Evolutionary conservation across 1,139 yeast species (phyloP).

Genomic region (Lodderomyces pseudojiufengensis): DNA sequence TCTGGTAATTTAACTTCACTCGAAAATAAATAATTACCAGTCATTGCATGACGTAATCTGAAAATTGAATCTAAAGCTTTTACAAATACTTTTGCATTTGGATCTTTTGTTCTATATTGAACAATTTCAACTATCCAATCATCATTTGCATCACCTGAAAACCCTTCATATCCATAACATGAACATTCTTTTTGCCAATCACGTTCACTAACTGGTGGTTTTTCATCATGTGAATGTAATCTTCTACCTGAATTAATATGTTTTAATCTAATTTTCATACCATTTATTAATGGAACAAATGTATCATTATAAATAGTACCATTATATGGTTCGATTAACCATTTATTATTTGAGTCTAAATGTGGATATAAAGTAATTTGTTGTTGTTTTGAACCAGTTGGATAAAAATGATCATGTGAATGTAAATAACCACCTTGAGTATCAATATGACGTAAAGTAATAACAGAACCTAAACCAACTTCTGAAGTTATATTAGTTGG

Average conservation of each 20-base stretch:
- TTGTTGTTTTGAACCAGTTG: slow-evolving; percentile 93
- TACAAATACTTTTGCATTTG: slow-evolving; percentile 58
- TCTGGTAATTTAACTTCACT: slow-evolving; percentile 83
- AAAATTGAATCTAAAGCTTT: slow-evolving; percentile 81
- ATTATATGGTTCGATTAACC: slow-evolving; percentile 71
- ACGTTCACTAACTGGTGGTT: slow-evolving; percentile 86
- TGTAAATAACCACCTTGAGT: slow-evolving; percentile 95
- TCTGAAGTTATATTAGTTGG: slow-evolving; percentile 71
- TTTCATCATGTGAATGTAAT: slow-evolving; percentile 93
- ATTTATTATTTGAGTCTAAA: slow-evolving; percentile 80
- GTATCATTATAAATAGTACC: slow-evolving; percentile 44
- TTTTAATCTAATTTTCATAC: slow-evolving; percentile 73
- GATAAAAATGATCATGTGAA: slow-evolving; percentile 82
- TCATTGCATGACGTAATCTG: slow-evolving; percentile 83
- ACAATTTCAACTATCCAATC: slow-evolving; percentile 90
- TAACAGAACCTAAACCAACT: slow-evolving; percentile 82
- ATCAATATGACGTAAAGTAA: slow-evolving; percentile 75
- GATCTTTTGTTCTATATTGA: slow-evolving; percentile 50
- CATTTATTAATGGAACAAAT: slow-evolving; percentile 68
- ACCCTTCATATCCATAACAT: slow-evolving; percentile 87
- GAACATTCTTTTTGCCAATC: slow-evolving; percentile 98
- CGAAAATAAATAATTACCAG: slow-evolving; percentile 87
- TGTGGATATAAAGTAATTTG: slow-evolving; percentile 93
- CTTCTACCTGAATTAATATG: slow-evolving; percentile 73
- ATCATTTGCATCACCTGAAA: slow-evolving; percentile 93